phyloP scores from a whole-genome alignment of 371 early-diverging fungal species.

The Circinella minor region DNA sequence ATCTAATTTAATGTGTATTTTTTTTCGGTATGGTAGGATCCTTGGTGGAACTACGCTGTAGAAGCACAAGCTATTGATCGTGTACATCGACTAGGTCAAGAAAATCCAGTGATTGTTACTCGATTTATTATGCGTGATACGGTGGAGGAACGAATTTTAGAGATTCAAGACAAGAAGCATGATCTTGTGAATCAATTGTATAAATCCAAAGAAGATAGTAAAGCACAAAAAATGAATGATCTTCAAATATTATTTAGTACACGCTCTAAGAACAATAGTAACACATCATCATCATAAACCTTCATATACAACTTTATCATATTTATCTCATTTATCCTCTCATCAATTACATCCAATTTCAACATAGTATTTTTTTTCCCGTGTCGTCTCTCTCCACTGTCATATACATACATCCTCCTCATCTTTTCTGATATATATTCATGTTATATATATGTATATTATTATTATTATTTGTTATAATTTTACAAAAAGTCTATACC shows the following conservation, averaged over 20 bases:
- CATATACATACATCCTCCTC: not conserved
- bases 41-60: conserved; percentile 87
- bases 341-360: no score
- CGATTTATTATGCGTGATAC: conserved; percentile 61
- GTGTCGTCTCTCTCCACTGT: no score
- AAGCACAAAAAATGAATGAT: conserved; percentile 53
- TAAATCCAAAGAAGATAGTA: conserved; percentile 51
- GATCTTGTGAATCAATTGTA: conserved; percentile 56
- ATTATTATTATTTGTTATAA: not conserved
- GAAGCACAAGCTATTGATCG: conserved; percentile 90
- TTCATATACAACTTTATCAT: not conserved
- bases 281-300: not conserved
- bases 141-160: conserved; percentile 72
- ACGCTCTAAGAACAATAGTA: not conserved
- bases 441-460: not conserved
- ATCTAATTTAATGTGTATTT: not conserved
- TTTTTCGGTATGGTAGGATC: conserved; percentile 53
- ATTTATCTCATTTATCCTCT: no score
- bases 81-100: conserved; percentile 85
- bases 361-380: no score
- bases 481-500: conserved; percentile 84
- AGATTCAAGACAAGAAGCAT: conserved; percentile 63
- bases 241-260: conserved; percentile 47
- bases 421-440: not conserved
- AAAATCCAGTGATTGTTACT: conserved; percentile 59